Evolutionary conservation across 257 asterid species (phyloP).

Genomic region (Solanum ossicruentum): DNA sequence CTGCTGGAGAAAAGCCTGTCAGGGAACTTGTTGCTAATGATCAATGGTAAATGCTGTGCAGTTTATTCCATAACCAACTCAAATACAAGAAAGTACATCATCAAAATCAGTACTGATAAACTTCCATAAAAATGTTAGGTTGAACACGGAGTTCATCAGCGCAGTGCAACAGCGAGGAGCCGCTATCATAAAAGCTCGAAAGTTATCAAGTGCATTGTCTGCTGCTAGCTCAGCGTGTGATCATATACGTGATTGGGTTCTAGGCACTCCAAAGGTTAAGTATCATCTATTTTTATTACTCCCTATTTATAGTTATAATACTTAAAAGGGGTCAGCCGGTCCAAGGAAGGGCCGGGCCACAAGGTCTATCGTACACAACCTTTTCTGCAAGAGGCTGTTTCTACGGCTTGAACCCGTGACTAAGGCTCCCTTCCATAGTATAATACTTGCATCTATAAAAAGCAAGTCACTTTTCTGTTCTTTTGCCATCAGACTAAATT

Average conservation of each 20-base stretch:
- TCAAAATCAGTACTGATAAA: not conserved
- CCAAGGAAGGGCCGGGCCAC: too few species aligned
- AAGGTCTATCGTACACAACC: too few species aligned
- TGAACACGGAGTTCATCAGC: slow-evolving; percentile 42
- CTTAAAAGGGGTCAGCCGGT: too few species aligned
- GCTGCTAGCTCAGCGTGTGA: slow-evolving; percentile 89
- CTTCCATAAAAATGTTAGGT: slow-evolving; percentile 20
- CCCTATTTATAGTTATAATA: not conserved
- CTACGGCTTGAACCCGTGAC: too few species aligned
- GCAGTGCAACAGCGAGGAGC: slow-evolving; percentile 64
- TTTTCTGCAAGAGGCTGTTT: too few species aligned
- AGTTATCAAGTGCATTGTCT: slow-evolving; percentile 69
- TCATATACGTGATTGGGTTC: slow-evolving; percentile 73
- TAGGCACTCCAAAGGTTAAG: slow-evolving; percentile 75
- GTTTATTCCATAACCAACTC: not conserved
- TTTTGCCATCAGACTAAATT: not conserved
- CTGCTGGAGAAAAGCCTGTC: slow-evolving; percentile 24
- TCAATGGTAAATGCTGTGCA: slow-evolving; percentile 26
- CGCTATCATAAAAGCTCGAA: slow-evolving; percentile 63
- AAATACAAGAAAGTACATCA: not conserved
- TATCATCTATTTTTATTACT: not conserved
- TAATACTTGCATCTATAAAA: not conserved
- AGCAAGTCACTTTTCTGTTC: not conserved
- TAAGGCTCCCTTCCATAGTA: not conserved
- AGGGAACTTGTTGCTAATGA: slow-evolving; percentile 42